Evolutionary conservation across 2,329 filamentous ascomycete species (phyloP).

Genomic region (Lasiodiplodia citricola): DNA sequence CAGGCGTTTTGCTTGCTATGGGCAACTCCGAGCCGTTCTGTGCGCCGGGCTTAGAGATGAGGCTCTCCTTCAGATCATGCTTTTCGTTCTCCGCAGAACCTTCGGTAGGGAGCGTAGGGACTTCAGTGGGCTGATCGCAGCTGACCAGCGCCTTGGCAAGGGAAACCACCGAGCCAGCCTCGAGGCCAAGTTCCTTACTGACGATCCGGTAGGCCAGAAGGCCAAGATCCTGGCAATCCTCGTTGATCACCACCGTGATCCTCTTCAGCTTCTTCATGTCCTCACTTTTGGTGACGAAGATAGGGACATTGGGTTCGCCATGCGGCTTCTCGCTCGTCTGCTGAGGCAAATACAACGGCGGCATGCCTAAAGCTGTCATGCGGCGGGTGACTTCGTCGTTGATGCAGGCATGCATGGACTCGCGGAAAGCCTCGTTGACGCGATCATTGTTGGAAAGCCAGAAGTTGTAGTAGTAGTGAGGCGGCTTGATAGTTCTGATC

Average conservation of each 20-base stretch:
- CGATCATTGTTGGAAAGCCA: constrained; percentile 75
- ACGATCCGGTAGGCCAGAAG: constrained; percentile 73
- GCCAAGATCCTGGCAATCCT: constrained; percentile 73
- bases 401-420: constrained; percentile 72
- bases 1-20: constrained; percentile 20
- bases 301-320: constrained; percentile 67
- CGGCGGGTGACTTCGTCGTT: constrained; percentile 66
- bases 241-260: constrained; percentile 76
- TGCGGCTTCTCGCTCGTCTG: constrained; percentile 46
- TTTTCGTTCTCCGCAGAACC: background rate
- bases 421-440: constrained; percentile 74
- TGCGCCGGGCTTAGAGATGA: constrained; percentile 4
- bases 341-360: constrained; percentile 66
- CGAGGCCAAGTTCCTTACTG: constrained; percentile 67
- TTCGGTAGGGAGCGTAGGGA: background rate
- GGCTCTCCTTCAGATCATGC: constrained; percentile 12
- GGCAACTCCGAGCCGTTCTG: background rate
- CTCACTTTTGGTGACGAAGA: constrained; percentile 63
- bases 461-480: constrained; percentile 75
- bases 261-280: constrained; percentile 64
- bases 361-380: constrained; percentile 65
- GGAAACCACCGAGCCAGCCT: constrained; percentile 71
- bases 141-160: constrained; percentile 57
- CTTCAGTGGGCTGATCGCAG: background rate
- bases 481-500: constrained; percentile 71